Evolutionary conservation across 805 yeast species (phyloP).

Genomic region (Kodamaea kaohsiungensis): DNA sequence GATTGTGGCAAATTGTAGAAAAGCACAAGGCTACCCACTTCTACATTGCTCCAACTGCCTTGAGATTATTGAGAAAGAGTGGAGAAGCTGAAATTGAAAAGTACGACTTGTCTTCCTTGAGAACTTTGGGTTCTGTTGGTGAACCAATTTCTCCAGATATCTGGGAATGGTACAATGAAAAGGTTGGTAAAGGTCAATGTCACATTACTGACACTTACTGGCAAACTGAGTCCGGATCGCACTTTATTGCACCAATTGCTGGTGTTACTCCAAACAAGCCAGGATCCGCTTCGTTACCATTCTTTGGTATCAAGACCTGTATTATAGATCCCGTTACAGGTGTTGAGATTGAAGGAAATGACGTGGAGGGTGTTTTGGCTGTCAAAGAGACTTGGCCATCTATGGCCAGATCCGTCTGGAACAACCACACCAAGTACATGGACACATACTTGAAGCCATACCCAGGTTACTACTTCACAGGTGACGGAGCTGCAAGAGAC

Average conservation of each 20-base stretch:
- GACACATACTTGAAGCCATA: constrained; percentile 84
- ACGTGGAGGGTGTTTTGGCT: constrained; percentile 80
- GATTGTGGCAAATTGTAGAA: constrained; percentile 79
- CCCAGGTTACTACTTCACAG: constrained; percentile 81
- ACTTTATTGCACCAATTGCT: constrained; percentile 74
- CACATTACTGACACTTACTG: constrained; percentile 83
- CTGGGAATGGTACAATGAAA: constrained; percentile 83
- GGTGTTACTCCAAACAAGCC: constrained; percentile 79
- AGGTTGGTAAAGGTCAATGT: constrained; percentile 67
- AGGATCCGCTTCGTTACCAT: constrained; percentile 82
- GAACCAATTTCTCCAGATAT: constrained; percentile 85
- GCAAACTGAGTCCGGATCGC: constrained; percentile 89
- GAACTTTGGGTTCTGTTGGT: constrained; percentile 81
- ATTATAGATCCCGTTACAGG: constrained; percentile 77
- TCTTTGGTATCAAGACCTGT: constrained; percentile 76
- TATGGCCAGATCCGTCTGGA: constrained; percentile 81
- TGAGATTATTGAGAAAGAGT: constrained; percentile 72
- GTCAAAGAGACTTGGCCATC: constrained; percentile 80
- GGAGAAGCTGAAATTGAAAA: constrained; percentile 64
- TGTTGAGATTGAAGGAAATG: constrained; percentile 63
- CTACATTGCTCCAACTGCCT: constrained; percentile 84
- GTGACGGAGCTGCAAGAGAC: constrained; percentile 89
- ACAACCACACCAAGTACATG: constrained; percentile 68
- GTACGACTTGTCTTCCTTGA: constrained; percentile 61
- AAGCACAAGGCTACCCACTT: constrained; percentile 73